Evolutionary conservation across 257 asterid genomes (phyloP).

Genomic region (Primulina huaijiensis): DNA sequence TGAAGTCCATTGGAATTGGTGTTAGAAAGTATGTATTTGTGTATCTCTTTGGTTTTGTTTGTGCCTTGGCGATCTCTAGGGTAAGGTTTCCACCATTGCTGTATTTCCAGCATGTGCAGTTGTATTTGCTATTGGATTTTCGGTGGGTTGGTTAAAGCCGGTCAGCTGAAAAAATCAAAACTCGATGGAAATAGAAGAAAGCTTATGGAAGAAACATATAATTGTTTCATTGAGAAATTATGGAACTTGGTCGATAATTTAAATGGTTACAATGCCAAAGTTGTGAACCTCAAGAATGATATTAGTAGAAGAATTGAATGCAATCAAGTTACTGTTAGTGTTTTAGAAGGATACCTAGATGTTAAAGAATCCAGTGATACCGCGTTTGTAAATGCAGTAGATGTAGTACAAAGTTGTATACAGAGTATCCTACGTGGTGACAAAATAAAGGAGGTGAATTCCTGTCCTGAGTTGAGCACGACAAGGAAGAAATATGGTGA

Average conservation of each 20-base stretch:
- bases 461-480: slow-evolving; percentile 39
- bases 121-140: slow-evolving; percentile 73
- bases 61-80: slow-evolving; percentile 82
- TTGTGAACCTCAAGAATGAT: slow-evolving; percentile 46
- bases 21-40: slow-evolving; percentile 68
- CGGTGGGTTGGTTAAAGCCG: slow-evolving; percentile 71
- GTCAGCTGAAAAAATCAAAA: slow-evolving; percentile 39
- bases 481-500: slow-evolving; percentile 44
- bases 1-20: slow-evolving; percentile 57
- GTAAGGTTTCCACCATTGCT: slow-evolving; percentile 65
- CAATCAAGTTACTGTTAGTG: slow-evolving; percentile 48
- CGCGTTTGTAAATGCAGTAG: slow-evolving; percentile 34
- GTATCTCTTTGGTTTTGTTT: slow-evolving; percentile 72
- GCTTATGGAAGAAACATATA: slow-evolving; percentile 38
- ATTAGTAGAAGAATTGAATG: slow-evolving; percentile 40
- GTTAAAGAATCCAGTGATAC: slow-evolving; percentile 41
- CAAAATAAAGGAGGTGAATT: slow-evolving; percentile 39
- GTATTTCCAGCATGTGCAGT: slow-evolving; percentile 77
- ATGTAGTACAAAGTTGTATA: slow-evolving; percentile 45
- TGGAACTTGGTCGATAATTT: slow-evolving; percentile 35
- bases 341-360: slow-evolving; percentile 49
- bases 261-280: slow-evolving; percentile 33
- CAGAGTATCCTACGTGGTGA: slow-evolving; percentile 33
- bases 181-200: slow-evolving; percentile 37
- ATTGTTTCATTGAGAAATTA: slow-evolving; percentile 42